phyloP scores from a whole-genome alignment of 306 rosid genomes.

The Clitoria ternatea region DNA sequence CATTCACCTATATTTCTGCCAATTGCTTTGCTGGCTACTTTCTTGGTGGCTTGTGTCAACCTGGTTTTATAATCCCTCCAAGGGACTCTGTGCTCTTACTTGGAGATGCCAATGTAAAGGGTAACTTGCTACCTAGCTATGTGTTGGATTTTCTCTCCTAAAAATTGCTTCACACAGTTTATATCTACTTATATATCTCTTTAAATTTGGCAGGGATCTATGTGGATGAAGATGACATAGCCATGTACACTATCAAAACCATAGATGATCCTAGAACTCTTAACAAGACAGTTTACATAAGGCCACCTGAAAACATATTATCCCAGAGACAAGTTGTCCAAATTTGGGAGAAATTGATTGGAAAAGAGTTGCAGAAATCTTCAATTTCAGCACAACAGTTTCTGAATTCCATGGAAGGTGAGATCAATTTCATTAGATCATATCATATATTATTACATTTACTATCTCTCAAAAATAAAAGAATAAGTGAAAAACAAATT shows the following conservation, averaged over 20 bases:
- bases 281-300: conserved; percentile 58
- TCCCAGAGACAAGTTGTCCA: conserved; percentile 65
- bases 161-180: neutral
- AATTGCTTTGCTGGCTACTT: conserved; percentile 76
- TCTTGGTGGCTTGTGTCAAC: conserved; percentile 69
- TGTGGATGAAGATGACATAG: conserved; percentile 82
- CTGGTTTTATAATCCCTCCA: conserved; percentile 48
- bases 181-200: neutral
- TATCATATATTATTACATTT: neutral
- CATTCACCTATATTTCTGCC: conserved; percentile 66
- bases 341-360: conserved; percentile 56
- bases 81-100: conserved; percentile 49
- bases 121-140: conserved; percentile 22
- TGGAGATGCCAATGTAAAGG: conserved; percentile 73
- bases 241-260: conserved; percentile 54
- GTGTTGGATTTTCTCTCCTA: neutral
- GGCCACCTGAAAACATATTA: conserved; percentile 58
- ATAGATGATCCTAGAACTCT: conserved; percentile 64
- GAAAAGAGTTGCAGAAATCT: conserved; percentile 45
- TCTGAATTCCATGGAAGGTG: conserved; percentile 46
- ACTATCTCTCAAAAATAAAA: too few relatives aligned
- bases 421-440: neutral
- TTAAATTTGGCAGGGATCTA: conserved; percentile 37
- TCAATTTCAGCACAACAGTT: conserved; percentile 46
- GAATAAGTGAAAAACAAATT: too few relatives aligned